Conservation (phyloP, 2,329 filamentous ascomycete species). For the Hyphodiscus sp. region DNA sequence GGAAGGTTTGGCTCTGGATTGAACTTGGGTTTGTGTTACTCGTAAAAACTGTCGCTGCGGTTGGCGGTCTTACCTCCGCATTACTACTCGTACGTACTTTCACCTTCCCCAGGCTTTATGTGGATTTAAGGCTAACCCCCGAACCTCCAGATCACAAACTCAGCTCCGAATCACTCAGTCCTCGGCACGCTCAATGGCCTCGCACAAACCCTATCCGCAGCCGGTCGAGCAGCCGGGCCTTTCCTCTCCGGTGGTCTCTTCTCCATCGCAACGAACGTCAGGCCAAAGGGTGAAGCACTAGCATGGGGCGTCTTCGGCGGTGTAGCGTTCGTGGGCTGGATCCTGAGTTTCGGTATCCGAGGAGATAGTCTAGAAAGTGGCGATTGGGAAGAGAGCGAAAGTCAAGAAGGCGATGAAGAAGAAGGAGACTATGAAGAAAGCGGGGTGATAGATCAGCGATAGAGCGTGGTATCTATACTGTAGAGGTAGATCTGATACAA, state of each 20-base stretch:
- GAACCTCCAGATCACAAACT: constrained; percentile 73
- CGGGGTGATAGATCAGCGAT: constrained; percentile 2
- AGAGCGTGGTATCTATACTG: background rate
- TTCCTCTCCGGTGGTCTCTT: constrained; percentile 85
- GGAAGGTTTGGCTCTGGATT: constrained; percentile 65
- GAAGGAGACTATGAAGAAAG: constrained; percentile 20
- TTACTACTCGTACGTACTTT: constrained; percentile 65
- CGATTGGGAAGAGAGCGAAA: constrained; percentile 33
- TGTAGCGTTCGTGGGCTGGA: constrained; percentile 72
- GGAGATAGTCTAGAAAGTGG: constrained; percentile 55
- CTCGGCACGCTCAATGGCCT: constrained; percentile 89
- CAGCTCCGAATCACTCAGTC: constrained; percentile 75
- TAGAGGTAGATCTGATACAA: background rate
- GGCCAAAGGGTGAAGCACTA: constrained; percentile 75
- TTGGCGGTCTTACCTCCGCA: constrained; percentile 83
- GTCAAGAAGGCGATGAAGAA: constrained; percentile 16
- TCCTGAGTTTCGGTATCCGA: constrained; percentile 71
- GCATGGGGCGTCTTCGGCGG: constrained; percentile 86
- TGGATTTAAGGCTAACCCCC: background rate
- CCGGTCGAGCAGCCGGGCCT: constrained; percentile 80
- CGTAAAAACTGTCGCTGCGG: constrained; percentile 85
- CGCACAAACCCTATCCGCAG: constrained; percentile 87
- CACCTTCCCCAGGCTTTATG: background rate
- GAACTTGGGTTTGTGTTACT: constrained; percentile 78
- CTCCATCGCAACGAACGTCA: constrained; percentile 65